Percentiles rank a stretch among this genome's conserved stretches.
These are phyloP conservation scores for Ophiosphaerella korrae DNA, from an alignment of 2,329 filamentous ascomycete genomes.

Conservation along the genomic window DNA sequence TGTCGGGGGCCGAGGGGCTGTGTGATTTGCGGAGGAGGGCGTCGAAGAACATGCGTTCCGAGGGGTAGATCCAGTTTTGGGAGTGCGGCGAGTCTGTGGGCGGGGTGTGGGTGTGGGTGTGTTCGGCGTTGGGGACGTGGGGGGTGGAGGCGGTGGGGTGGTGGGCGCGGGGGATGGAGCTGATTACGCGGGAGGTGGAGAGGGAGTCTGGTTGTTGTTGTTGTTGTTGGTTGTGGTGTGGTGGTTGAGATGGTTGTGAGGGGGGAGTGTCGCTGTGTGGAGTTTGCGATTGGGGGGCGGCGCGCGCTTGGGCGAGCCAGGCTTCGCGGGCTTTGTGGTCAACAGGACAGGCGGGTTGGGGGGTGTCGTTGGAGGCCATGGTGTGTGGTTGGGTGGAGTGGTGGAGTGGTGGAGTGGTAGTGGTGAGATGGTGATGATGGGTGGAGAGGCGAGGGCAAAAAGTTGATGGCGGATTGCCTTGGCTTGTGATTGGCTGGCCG, in stretches of 20 bases:
- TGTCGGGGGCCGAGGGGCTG: slow-evolving; percentile 72
- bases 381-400: slow-evolving; percentile 8
- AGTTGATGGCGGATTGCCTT: slow-evolving; percentile 15
- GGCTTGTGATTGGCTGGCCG: slow-evolving; percentile 24
- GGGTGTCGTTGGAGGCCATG: slow-evolving; percentile 41
- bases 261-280: slow-evolving; percentile 21
- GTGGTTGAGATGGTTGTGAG: slow-evolving; percentile 18
- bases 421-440: background rate
- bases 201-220: slow-evolving; percentile 28
- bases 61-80: slow-evolving; percentile 98
- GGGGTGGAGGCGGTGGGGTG: slow-evolving; percentile 37
- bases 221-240: too few species aligned
- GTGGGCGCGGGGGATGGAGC: slow-evolving; percentile 43
- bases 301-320: slow-evolving; percentile 77
- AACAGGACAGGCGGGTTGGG: slow-evolving; percentile 70
- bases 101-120: slow-evolving; percentile 62
- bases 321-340: slow-evolving; percentile 86
- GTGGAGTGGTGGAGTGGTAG: too few species aligned
- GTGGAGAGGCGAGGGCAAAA: slow-evolving; percentile 32
- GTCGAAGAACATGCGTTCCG: slow-evolving; percentile 96
- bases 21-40: slow-evolving; percentile 92
- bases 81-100: slow-evolving; percentile 66
- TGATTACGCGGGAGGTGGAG: slow-evolving; percentile 53
- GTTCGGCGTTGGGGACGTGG: slow-evolving; percentile 69
- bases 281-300: slow-evolving; percentile 26